Evolutionary conservation across 2,329 filamentous ascomycete species (phyloP), one percentile per base, ranked within the genome.

Genomic region (Arthrobotrys entomopaga): DNA sequence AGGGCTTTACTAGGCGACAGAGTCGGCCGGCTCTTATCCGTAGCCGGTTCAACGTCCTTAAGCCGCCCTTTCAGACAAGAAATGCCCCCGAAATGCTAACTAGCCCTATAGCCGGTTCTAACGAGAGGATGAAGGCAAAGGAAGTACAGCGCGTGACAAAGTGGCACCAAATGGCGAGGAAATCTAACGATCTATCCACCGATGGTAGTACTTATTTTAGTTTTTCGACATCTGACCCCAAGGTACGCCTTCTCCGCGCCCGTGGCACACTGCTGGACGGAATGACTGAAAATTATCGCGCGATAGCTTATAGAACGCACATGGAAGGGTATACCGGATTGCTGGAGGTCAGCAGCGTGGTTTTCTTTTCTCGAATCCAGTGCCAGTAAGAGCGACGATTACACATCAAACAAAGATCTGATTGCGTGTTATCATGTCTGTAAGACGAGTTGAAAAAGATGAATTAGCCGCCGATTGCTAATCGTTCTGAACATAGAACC

Each of bases 271-370:
- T 5, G 2, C 2, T 38, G 15, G 7, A 46, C 48, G 4, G 6
- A 56, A 16, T 13, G 13, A 5, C 57, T 73, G 5, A 65, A 43
- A 1, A 19, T 2, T 4, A 1, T 5, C 29, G 6, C 22, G n/a
- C 7, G 19, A 16, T 42, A 97, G 81, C 84, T 99, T 49, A 89
- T 97, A 70, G 90, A 93, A 77, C 88, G 95, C 65, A 96, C 93
- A 0, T 99, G 95, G 95, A 99, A 99, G 81, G 95, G 95, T 29
- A 97, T 99, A 76, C 95, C 95, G 0, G 95, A 99, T 82, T 89
- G 92, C 76, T 99, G 95, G 95, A 90, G 95, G 59, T 88, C 90
- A 34, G 90, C 92, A 0, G 95, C 94, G 1, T 99, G 95, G 95
- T 94, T 94, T 83, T 92, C 93, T 2, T 99, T 99, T 80, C 86